Conservation (phyloP, 331 rosid genomes). For the Pyrus hybrid region DNA sequence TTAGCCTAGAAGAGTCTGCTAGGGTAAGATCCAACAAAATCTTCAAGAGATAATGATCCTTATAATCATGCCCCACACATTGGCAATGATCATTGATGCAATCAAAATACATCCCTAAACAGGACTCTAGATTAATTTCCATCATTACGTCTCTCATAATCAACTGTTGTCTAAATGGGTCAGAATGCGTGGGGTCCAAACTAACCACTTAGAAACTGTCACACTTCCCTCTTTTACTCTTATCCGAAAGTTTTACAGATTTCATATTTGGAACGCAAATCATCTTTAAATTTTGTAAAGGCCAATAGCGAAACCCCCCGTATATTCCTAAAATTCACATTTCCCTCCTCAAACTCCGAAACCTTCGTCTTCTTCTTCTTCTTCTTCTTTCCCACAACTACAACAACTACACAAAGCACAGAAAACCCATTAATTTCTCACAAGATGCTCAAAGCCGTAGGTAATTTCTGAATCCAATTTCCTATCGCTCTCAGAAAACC, state of each 20-base stretch:
- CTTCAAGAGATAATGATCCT: neutral
- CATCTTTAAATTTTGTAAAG: neutral
- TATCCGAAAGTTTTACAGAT: too few relatives aligned
- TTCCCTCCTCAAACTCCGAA: neutral
- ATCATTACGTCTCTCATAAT: too few relatives aligned
- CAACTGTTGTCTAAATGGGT: too few relatives aligned
- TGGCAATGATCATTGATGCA: neutral
- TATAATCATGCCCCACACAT: neutral
- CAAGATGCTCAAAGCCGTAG: constrained; percentile 20
- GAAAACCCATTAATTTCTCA: neutral
- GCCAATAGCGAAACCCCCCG: neutral
- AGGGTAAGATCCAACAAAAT: too few relatives aligned
- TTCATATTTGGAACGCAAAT: too few relatives aligned
- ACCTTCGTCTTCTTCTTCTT: neutral
- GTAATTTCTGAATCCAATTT: neutral
- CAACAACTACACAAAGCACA: neutral
- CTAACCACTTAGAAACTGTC: too few relatives aligned
- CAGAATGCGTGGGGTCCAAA: too few relatives aligned
- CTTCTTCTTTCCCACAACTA: neutral
- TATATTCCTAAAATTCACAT: neutral
- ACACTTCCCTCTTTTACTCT: too few relatives aligned
- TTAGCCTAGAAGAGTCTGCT: too few relatives aligned
- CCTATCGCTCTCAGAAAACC: neutral
- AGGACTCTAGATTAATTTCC: neutral
- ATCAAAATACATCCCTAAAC: too few relatives aligned